phyloP scores from a whole-genome alignment of 345 rosid species.

The Noccaea caerulescens region DNA sequence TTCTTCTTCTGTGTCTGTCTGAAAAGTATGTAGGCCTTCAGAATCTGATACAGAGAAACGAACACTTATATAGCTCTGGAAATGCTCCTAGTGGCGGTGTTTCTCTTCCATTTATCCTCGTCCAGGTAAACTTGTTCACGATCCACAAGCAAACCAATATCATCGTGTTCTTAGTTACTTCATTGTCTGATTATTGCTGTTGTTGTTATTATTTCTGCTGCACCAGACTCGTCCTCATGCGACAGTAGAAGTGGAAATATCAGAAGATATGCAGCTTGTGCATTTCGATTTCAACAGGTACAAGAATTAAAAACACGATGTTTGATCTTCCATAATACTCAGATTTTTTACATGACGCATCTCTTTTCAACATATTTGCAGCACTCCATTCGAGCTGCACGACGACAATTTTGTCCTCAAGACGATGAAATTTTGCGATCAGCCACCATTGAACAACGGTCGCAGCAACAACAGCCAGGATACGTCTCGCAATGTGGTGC shows the following conservation, averaged over 20 bases:
- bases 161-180: not conserved
- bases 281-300: conserved; percentile 99
- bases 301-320: not conserved
- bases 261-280: conserved; percentile 99
- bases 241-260: conserved; percentile 98
- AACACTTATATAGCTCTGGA: conserved; percentile 76
- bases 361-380: conserved; percentile 41
- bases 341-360: not conserved
- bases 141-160: conserved; percentile 18
- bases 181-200: conserved; percentile 4
- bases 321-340: not conserved
- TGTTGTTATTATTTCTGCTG: not conserved
- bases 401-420: conserved; percentile 96
- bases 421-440: conserved; percentile 84
- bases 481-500: conserved; percentile 36
- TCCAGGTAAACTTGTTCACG: conserved; percentile 63
- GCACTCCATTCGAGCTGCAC: conserved; percentile 99
- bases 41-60: conserved; percentile 82
- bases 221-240: conserved; percentile 96
- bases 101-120: conserved; percentile 95
- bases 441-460: conserved; percentile 48
- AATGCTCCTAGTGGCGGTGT: conserved; percentile 87
- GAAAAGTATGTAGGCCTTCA: conserved; percentile 81
- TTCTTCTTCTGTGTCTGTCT: conserved; percentile 34
- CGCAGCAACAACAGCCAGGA: conserved; percentile 41